Base-by-base conservation (phyloP, 1,284 basidiomycete species). In the Moniliophthora roreri region DNA sequence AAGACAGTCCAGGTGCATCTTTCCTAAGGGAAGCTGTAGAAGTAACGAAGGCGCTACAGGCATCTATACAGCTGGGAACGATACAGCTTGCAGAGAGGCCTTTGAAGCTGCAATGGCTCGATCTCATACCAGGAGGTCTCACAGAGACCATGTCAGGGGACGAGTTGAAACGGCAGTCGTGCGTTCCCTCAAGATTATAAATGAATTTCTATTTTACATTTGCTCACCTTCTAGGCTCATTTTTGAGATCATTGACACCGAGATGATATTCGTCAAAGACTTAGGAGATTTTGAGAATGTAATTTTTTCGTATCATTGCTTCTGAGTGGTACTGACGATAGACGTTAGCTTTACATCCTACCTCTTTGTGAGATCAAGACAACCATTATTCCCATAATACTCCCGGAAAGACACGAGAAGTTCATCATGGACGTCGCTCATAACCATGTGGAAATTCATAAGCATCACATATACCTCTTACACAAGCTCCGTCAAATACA, bases 231-330 rank as follows among this genome's bases (percentile, higher is more conserved):
- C 28, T 58, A 94, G 92, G 38, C 85, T 91, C 59, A 95, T 98
- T 49, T 96, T 95, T 64, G 96, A 99, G 70, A 74, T 98, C 40
- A 96, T 99, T 65, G 89, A 95, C 65, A 91, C 90, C 54, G 96
- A 99, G 71, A 95, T 96, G 87, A 84, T 87, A 50, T 98, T 98
- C 66, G 90, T 97, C 13, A 87, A 87, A 53, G 97, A 99, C 74
- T 72, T 99, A 23, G 89, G 95, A 65, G 88, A 90, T 51, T 88
- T 98, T 53, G 89, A 94, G 56, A 79, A 74, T 50, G 91, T 93
- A 18, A 36, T 50, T 41, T 44, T 48, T 16, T 11, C 21, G 34
- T 21, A 42, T 26, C 36, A 24, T 59, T 36, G 37, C 50, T 9
- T n/a, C n/a, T n/a, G n/a, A n/a, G n/a, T n/a, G n/a, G n/a, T 16